These are phyloP conservation scores for Aegle marmelos DNA, from an alignment of 345 rosid genomes.

Conservation along the genomic window DNA sequence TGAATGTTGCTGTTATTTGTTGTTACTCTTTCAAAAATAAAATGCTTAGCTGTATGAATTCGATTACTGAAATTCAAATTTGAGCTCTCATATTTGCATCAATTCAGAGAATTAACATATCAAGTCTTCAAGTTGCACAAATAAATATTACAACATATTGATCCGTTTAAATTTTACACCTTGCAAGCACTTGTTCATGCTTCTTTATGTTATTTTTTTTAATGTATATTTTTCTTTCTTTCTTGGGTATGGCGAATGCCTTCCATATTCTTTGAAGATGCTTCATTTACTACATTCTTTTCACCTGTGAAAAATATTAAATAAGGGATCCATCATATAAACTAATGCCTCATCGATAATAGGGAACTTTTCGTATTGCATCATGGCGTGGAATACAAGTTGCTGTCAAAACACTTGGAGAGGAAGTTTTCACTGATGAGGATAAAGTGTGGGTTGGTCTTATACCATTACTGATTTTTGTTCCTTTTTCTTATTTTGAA, in stretches of 20 bases:
- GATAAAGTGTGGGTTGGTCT: conserved; percentile 67
- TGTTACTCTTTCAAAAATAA: neutral
- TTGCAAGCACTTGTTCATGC: neutral
- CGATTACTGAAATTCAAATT: neutral
- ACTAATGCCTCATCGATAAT: neutral
- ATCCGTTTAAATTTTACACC: neutral
- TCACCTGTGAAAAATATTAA: neutral
- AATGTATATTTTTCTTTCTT: neutral
- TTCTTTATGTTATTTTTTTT: neutral
- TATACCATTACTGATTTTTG: neutral
- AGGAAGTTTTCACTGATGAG: conserved; percentile 67
- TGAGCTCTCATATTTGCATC: neutral
- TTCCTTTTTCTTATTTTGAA: neutral
- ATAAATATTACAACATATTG: neutral
- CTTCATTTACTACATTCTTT: neutral
- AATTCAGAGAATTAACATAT: neutral
- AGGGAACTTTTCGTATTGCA: conserved; percentile 84
- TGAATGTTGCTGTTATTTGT: neutral
- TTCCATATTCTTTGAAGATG: neutral
- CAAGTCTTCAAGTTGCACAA: too few relatives aligned
- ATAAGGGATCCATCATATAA: neutral
- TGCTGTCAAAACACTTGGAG: conserved; percentile 78
- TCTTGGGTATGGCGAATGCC: neutral
- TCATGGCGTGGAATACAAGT: conserved; percentile 83
- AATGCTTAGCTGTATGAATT: neutral